Conservation (phyloP, 306 rosid species). For the Erythrophleum fordii region DNA sequence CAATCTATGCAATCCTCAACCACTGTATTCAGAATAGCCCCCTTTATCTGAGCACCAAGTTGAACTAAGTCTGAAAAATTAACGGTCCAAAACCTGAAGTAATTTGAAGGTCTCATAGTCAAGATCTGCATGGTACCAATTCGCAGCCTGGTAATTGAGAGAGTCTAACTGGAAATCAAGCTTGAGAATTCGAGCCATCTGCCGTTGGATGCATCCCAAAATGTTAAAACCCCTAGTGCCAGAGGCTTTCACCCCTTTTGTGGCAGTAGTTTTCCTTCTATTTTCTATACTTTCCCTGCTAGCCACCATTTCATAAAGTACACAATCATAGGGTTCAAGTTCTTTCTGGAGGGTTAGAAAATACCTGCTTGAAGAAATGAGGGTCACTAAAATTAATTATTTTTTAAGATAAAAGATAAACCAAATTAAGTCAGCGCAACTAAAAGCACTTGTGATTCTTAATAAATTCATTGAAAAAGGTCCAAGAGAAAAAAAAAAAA, state of each 20-base stretch:
- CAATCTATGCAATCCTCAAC: slow-evolving; percentile 14
- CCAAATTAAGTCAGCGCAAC: background rate
- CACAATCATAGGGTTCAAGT: slow-evolving; percentile 86
- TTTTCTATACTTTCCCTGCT: slow-evolving; percentile 83
- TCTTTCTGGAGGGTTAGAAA: slow-evolving; percentile 81
- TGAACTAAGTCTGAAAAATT: slow-evolving; percentile 23
- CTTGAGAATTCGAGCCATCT: slow-evolving; percentile 80
- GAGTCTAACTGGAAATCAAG: slow-evolving; percentile 94
- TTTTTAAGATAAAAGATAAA: background rate
- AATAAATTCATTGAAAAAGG: background rate
- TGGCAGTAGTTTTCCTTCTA: slow-evolving; percentile 56
- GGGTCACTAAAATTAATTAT: background rate
- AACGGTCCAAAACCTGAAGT: slow-evolving; percentile 72
- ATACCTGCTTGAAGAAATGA: slow-evolving; percentile 61
- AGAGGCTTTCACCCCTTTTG: slow-evolving; percentile 57
- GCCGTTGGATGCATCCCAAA: slow-evolving; percentile 89
- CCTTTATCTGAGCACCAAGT: slow-evolving; percentile 7
- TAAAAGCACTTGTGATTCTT: background rate
- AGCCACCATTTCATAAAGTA: slow-evolving; percentile 96
- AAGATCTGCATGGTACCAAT: slow-evolving; percentile 96
- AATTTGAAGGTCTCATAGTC: slow-evolving; percentile 88
- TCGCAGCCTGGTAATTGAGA: slow-evolving; percentile 72
- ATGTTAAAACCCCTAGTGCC: slow-evolving; percentile 73
- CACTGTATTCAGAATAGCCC: background rate
- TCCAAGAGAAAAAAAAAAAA: background rate